These are phyloP conservation scores for Achaetomiella virescens DNA, from an alignment of 495 filamentous ascomycete genomes.

Conservation along the genomic window DNA sequence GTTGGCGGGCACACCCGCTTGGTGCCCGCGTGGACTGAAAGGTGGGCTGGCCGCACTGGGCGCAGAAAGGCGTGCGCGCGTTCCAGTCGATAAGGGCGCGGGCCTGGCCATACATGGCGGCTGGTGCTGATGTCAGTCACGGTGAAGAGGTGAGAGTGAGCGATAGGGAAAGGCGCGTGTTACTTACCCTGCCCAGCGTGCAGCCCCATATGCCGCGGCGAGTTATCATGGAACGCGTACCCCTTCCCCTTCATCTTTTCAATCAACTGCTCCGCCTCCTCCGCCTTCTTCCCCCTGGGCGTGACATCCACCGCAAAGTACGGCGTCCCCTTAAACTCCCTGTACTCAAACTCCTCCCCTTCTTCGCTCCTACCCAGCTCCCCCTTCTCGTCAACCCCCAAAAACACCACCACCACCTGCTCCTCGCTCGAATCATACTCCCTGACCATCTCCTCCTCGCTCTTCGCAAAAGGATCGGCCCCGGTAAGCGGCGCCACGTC, in stretches of 20 bases:
- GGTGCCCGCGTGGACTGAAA: constrained; percentile 81
- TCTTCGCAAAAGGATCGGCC: constrained; percentile 58
- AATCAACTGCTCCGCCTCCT: constrained; percentile 48
- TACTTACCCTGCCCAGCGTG: constrained; percentile 39
- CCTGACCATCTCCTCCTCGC: constrained; percentile 66
- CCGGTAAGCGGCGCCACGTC: constrained; percentile 67
- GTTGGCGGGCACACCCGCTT: constrained; percentile 85
- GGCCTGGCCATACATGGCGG: constrained; percentile 86
- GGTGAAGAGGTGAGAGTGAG: not conserved
- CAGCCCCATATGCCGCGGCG: constrained; percentile 34
- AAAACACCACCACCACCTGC: constrained; percentile 68
- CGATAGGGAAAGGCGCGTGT: not conserved
- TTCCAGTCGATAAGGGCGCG: constrained; percentile 95
- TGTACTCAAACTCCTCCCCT: constrained; percentile 30
- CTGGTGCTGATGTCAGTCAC: constrained; percentile 33
- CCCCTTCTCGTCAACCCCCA: constrained; percentile 73
- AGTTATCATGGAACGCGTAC: constrained; percentile 16
- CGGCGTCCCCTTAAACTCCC: constrained; percentile 64
- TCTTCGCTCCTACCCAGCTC: not conserved
- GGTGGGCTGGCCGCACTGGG: constrained; percentile 75
- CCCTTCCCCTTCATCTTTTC: constrained; percentile 29
- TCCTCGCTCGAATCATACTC: constrained; percentile 64
- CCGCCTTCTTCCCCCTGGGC: constrained; percentile 52
- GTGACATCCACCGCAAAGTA: constrained; percentile 90
- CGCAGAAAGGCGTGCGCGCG: constrained; percentile 84